phyloP scores from a whole-genome alignment of 163 green algal species.

The Chlamydomonas reinhardtii region DNA sequence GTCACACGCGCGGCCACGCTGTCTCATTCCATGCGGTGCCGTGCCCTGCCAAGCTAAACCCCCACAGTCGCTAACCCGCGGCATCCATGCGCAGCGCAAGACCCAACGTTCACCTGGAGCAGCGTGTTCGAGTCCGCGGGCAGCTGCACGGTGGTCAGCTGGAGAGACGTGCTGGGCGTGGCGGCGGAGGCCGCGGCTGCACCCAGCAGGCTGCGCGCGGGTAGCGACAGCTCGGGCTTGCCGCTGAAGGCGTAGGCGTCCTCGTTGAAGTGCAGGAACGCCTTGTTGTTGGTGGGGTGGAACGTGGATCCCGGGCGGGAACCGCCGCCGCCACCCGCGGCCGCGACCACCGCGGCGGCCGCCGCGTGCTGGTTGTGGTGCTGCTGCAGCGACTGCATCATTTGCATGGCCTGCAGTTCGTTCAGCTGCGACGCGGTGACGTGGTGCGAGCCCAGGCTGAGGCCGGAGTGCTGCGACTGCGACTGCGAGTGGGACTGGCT shows the following conservation, averaged over 20 bases:
- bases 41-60: too few species aligned
- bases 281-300: constrained; percentile 42
- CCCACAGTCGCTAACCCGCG: too few species aligned
- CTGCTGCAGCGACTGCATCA: constrained; percentile 33
- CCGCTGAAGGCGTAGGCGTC: constrained; percentile 10
- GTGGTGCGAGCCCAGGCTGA: neutral
- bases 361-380: constrained; percentile 3
- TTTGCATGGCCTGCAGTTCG: constrained; percentile 23
- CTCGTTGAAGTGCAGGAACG: constrained; percentile 52
- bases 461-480: neutral
- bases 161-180: constrained; percentile 12
- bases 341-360: neutral
- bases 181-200: neutral
- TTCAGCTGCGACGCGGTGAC: neutral
- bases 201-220: constrained; percentile 10
- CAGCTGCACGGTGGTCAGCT: constrained; percentile 10
- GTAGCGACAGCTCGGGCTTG: neutral
- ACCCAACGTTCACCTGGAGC: neutral
- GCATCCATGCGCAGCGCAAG: too few species aligned
- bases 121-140: constrained; percentile 8
- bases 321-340: too few species aligned
- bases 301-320: neutral
- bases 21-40: too few species aligned
- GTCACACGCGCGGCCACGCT: too few species aligned
- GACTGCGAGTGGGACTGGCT: neutral